These are phyloP conservation scores for Umbelopsis isabellina DNA, from an alignment of 192 early-diverging fungal species.

Conservation along the genomic window DNA sequence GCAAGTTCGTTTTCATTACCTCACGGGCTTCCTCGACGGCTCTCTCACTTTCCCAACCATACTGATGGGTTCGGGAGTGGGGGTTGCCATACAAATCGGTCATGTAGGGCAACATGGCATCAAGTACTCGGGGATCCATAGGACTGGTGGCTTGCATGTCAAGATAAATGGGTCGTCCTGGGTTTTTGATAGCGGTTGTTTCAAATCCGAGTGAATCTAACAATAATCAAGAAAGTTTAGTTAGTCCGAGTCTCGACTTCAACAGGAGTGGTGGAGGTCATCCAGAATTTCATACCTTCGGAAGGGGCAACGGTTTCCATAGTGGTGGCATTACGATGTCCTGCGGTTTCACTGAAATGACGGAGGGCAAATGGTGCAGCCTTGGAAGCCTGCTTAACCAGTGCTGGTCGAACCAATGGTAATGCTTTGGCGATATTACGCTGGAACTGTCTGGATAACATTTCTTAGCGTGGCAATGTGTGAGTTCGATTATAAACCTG, in stretches of 20 bases:
- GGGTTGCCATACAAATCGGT: constrained; percentile 94
- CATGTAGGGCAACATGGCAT: constrained; percentile 93
- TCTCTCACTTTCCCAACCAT: constrained; percentile 95
- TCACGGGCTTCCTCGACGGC: constrained; percentile 87
- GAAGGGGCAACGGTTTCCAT: constrained; percentile 7
- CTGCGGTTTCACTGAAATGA: neutral
- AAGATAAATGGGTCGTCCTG: constrained; percentile 83
- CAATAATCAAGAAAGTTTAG: no score
- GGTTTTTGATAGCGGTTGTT: constrained; percentile 39
- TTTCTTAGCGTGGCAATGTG: neutral
- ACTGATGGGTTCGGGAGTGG: constrained; percentile 95
- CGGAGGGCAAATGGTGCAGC: neutral
- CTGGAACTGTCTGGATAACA: constrained; percentile 14
- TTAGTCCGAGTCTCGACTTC: neutral
- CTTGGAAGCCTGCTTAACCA: constrained; percentile 7
- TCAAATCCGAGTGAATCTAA: constrained; percentile 60
- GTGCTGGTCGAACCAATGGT: neutral
- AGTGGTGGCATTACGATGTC: neutral
- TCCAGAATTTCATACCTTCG: neutral
- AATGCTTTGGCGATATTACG: constrained; percentile 6
- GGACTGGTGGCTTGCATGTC: constrained; percentile 95
- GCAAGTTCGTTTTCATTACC: constrained; percentile 40
- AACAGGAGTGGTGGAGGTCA: neutral
- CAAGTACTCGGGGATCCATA: constrained; percentile 89
- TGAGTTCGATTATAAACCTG: neutral